Base-by-base conservation (phyloP, 2,329 filamentous ascomycete genomes). In the Ophiostoma himal-ulmi region DNA sequence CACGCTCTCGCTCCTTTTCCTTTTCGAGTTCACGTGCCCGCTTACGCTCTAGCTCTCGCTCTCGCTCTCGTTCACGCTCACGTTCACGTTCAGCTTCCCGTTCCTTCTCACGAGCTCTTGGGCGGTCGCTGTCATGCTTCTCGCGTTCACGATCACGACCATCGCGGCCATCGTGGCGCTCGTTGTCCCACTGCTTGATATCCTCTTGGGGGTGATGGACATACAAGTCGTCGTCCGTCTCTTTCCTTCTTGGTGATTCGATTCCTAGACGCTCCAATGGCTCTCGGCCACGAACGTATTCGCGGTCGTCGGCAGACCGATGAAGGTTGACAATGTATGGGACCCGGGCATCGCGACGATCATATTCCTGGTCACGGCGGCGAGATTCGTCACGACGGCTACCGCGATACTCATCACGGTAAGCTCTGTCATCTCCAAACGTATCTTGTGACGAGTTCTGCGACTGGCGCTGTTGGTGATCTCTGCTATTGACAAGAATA, bases 401-500 rank as follows among this genome's bases (percentile, higher is more conserved):
- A n/a, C 39, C 20, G 30, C 69, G 65, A 14, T 71, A 54, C 20
- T 70, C 72, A 26, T 66, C 70, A 22, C 62, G 62, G 39, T 48
- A 67, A 4, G 13, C 10, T 34, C 30, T n/a, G 10, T 72, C 69
- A n/a, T 70, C 68, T 13, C 17, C 30, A 67, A n/a, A 39, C 17
- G 26, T 68, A 14, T 34, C 64, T 4, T 70, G 62, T 20, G 60
- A 17, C 22, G 66, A 30, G n/a, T 60, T 68, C 7, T 68, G 69
- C 10, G 11, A 22, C 6, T 68, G 71, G 13, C 69, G 70, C 17
- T 71, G 54, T 20, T 72, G 71, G 26, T 73, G 69, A 44, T 74
- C 73, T 7, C 71, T 26, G 69, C 73, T 73, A 65, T 73, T 73
- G 44, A 73, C 70, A 1, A 73, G 11, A 22, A 74, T 67, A 48